These are phyloP conservation scores for Ascochyta rabiei DNA, from an alignment of 2,329 filamentous ascomycete species.

Conservation along the genomic window DNA sequence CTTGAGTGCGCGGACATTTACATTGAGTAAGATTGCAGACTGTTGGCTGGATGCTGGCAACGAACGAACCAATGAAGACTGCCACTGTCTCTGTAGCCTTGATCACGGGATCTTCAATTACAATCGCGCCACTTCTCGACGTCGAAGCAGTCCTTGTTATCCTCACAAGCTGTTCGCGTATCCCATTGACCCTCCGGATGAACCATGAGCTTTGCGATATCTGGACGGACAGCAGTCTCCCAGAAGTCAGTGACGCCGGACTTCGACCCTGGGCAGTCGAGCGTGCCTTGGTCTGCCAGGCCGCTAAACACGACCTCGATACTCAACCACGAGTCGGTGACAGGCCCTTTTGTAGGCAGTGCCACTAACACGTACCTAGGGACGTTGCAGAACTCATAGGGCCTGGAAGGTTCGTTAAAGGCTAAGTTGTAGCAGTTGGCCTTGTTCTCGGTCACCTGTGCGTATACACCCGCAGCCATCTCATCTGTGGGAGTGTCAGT, in stretches of 20 bases:
- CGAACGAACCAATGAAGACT: not conserved
- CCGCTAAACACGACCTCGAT: constrained; percentile 11
- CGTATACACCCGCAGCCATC: constrained; percentile 6
- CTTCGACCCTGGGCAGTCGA: not conserved
- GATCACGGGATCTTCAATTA: not conserved
- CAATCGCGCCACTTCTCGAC: not conserved
- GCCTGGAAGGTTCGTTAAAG: constrained; percentile 1
- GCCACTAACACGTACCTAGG: constrained; percentile 4
- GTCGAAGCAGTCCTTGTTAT: not conserved
- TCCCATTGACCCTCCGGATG: not conserved
- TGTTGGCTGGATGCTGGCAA: not conserved
- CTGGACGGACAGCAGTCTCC: not conserved
- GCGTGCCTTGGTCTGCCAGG: not conserved
- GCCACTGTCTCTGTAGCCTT: not conserved
- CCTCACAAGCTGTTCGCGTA: not conserved
- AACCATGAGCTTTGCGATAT: not conserved
- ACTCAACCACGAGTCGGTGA: constrained; percentile 4
- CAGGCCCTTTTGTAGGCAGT: not conserved
- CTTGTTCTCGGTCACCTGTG: not conserved
- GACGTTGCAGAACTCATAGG: constrained; percentile 14
- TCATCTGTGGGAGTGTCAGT: constrained; percentile 1
- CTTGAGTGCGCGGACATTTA: too few species aligned
- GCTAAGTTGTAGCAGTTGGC: constrained; percentile 13
- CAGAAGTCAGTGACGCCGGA: not conserved
- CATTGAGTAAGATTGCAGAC: too few species aligned